Conservation (phyloP, 306 rosid genomes). For the Ormosia semicastrata region DNA sequence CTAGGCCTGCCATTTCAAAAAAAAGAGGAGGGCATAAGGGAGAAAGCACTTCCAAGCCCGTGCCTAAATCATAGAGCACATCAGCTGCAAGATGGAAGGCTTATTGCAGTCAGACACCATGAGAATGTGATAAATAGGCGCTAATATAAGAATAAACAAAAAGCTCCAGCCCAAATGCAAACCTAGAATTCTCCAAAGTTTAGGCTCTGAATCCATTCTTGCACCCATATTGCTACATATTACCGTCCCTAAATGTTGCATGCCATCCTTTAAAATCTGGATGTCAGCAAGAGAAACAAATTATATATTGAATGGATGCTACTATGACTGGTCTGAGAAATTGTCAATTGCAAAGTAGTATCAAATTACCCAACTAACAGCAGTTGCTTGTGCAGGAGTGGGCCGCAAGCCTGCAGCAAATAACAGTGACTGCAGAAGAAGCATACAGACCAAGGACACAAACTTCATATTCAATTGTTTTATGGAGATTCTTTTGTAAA, state of each 20-base stretch:
- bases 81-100: conserved; percentile 70
- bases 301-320: conserved; percentile 1
- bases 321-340: conserved; percentile 13
- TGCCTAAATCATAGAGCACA: conserved; percentile 83
- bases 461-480: conserved; percentile 14
- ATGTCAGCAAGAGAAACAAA: neutral
- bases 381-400: conserved; percentile 96
- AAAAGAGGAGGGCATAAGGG: conserved; percentile 96
- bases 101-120: conserved; percentile 29
- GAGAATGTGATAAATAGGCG: neutral
- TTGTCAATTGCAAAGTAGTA: neutral
- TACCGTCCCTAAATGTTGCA: conserved; percentile 94
- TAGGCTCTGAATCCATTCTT: conserved; percentile 98
- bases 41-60: conserved; percentile 94
- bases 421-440: conserved; percentile 87
- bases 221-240: conserved; percentile 94
- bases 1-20: conserved; percentile 93
- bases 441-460: conserved; percentile 41
- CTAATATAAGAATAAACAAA: neutral
- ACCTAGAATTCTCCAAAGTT: conserved; percentile 93
- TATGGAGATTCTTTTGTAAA: conserved; percentile 2
- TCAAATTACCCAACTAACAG: conserved; percentile 92
- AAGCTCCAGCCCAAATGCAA: conserved; percentile 26
- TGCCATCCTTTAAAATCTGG: conserved; percentile 91
- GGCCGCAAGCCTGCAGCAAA: conserved; percentile 99